Conservation (phyloP, 73 alveolate genomes). For the Urostyla sp. region DNA sequence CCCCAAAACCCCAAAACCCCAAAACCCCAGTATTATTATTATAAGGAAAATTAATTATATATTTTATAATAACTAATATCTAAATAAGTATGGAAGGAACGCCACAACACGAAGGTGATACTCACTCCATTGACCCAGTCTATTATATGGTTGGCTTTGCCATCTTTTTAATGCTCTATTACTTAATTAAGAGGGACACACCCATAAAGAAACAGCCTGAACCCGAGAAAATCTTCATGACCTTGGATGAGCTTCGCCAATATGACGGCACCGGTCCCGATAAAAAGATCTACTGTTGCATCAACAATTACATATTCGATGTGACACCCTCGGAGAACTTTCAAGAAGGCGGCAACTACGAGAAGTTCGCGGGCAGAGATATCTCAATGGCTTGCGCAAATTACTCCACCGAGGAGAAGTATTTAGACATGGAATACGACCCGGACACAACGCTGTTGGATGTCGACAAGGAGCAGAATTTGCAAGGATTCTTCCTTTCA, state of each 20-base stretch:
- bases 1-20: too few relatives aligned
- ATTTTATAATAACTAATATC: too few relatives aligned
- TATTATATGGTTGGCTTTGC: conserved; percentile 29
- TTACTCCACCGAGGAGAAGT: conserved; percentile 55
- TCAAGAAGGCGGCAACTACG: conserved; percentile 40
- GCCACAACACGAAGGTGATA: too few relatives aligned
- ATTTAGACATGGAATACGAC: conserved; percentile 40
- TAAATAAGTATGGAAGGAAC: too few relatives aligned
- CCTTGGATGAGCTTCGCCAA: conserved; percentile 43
- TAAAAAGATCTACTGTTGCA: conserved; percentile 19
- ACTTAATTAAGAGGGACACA: conserved; percentile 21
- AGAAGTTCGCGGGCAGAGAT: conserved; percentile 61
- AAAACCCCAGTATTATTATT: too few relatives aligned
- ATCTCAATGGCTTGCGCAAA: conserved; percentile 59
- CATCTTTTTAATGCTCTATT: conserved; percentile 2
- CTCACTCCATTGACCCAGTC: conserved; percentile 36
- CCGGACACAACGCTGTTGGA: not conserved
- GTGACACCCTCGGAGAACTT: conserved; percentile 42
- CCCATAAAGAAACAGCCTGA: not conserved
- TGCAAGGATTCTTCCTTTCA: not conserved
- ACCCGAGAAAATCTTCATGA: conserved; percentile 11
- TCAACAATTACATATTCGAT: conserved; percentile 57
- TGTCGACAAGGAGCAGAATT: conserved; percentile 19
- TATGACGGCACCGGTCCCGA: conserved; percentile 48
- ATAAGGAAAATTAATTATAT: too few relatives aligned